These are phyloP conservation scores for Arthrobotrys iridis DNA, from an alignment of 2,329 filamentous ascomycete genomes.

Conservation along the genomic window DNA sequence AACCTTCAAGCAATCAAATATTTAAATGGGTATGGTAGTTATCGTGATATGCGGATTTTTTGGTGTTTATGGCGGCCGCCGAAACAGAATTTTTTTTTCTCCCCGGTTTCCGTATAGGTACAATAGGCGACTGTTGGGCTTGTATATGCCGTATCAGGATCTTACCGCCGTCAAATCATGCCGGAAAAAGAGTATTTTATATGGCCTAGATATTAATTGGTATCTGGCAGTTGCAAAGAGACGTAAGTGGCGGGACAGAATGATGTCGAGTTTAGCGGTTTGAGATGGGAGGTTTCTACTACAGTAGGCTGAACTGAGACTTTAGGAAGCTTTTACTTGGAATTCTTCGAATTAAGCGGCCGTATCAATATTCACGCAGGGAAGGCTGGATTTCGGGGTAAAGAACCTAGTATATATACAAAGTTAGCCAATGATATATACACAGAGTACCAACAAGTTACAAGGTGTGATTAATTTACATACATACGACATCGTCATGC, in stretches of 20 bases:
- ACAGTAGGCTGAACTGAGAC: too few relatives aligned
- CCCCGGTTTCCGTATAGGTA: constrained; percentile 6
- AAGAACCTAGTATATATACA: constrained; percentile 50
- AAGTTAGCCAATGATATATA: constrained; percentile 16
- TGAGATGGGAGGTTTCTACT: constrained; percentile 26
- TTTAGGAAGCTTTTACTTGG: background rate
- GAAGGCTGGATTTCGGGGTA: constrained; percentile 2
- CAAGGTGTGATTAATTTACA: constrained; percentile 22
- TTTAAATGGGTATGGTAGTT: constrained; percentile 11
- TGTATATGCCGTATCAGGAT: constrained; percentile 28
- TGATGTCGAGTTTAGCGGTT: constrained; percentile 9
- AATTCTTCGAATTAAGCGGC: background rate
- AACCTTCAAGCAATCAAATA: constrained; percentile 5
- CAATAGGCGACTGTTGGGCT: background rate
- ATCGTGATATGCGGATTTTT: constrained; percentile 28
- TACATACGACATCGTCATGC: background rate
- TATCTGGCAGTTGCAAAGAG: background rate
- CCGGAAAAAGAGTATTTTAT: constrained; percentile 3
- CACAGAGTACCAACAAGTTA: constrained; percentile 9
- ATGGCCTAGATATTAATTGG: background rate
- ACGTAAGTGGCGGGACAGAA: background rate
- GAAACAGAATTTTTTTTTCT: too few relatives aligned
- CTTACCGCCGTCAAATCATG: background rate
- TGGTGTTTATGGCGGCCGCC: constrained; percentile 5
- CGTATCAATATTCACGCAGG: background rate